Evolutionary conservation across 345 rosid species (phyloP).

Genomic region (Barbarea vulgaris): DNA sequence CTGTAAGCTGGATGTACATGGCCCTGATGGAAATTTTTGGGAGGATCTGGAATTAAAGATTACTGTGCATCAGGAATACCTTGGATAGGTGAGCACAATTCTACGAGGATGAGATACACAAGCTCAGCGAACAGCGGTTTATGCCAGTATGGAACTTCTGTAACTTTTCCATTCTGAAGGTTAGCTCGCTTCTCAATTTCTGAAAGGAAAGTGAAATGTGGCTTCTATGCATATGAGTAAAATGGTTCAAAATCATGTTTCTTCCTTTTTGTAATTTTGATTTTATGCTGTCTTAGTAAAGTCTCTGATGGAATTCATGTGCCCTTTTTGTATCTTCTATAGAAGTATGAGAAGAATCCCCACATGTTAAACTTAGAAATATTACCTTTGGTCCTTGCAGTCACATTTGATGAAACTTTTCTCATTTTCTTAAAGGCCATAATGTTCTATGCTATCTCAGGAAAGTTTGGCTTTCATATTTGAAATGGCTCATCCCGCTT

Average conservation of each 20-base stretch:
- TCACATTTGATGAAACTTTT: constrained; percentile 20
- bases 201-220: constrained; percentile 18
- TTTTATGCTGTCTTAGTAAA: constrained; percentile 9
- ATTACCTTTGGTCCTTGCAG: constrained; percentile 13
- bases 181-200: constrained; percentile 45
- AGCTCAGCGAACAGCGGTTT: constrained; percentile 90
- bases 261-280: not conserved
- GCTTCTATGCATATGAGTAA: constrained; percentile 4
- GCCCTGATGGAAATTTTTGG: constrained; percentile 85
- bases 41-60: constrained; percentile 88
- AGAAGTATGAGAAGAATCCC: constrained; percentile 21
- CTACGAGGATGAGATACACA: constrained; percentile 95
- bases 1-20: constrained; percentile 86
- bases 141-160: constrained; percentile 98
- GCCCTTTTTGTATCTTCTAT: constrained; percentile 12
- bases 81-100: constrained; percentile 88
- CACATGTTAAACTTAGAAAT: constrained; percentile 11
- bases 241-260: not conserved
- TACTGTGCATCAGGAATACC: constrained; percentile 78
- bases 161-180: constrained; percentile 96
- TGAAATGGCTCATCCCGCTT: constrained; percentile 97
- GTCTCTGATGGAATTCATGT: not conserved
- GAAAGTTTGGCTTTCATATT: constrained; percentile 99
- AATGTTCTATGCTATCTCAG: constrained; percentile 49
- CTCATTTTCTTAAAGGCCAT: constrained; percentile 33